Evolutionary conservation across 2,329 filamentous ascomycete species (phyloP).

Genomic region (Neofusicoccum umdonicola): DNA sequence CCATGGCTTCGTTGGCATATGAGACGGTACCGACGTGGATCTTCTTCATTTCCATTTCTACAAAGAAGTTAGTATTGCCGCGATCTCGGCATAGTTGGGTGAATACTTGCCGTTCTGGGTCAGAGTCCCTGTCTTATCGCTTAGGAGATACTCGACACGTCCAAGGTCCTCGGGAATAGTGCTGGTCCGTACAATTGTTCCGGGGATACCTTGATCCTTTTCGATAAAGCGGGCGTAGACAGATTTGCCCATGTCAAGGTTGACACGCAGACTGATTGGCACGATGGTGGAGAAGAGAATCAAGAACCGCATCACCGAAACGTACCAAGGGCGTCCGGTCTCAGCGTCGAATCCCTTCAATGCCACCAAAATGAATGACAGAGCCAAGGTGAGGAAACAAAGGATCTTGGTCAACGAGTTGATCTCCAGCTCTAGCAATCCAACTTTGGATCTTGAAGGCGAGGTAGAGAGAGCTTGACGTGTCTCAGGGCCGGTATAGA

Average conservation of each 20-base stretch:
- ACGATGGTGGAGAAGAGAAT: constrained; percentile 99
- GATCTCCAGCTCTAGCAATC: constrained; percentile 91
- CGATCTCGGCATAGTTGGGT: constrained; percentile 16
- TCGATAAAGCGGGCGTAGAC: constrained; percentile 97
- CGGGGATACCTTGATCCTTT: constrained; percentile 82
- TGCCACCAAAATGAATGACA: constrained; percentile 86
- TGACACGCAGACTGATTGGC: constrained; percentile 92
- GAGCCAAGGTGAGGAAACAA: constrained; percentile 78
- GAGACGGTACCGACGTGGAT: constrained; percentile 97
- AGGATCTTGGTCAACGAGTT: constrained; percentile 96
- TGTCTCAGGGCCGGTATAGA: constrained; percentile 94
- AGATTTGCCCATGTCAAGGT: constrained; percentile 94
- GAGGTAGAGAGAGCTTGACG: constrained; percentile 91
- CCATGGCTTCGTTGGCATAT: constrained; percentile 98
- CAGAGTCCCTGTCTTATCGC: constrained; percentile 96
- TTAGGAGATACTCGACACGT: constrained; percentile 91
- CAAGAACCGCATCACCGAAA: constrained; percentile 96
- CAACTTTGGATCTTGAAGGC: constrained; percentile 88
- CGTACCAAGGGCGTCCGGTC: constrained; percentile 75
- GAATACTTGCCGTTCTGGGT: constrained; percentile 71
- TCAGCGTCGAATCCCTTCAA: constrained; percentile 74
- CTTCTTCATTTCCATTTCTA: constrained; percentile 97
- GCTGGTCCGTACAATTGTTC: constrained; percentile 89
- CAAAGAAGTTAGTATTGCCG: constrained; percentile 21
- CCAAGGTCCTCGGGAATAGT: constrained; percentile 97